Evolutionary conservation across 495 filamentous ascomycete species (phyloP), one percentile per base, ranked within the genome.

Genomic region (Neurospora sp.): DNA sequence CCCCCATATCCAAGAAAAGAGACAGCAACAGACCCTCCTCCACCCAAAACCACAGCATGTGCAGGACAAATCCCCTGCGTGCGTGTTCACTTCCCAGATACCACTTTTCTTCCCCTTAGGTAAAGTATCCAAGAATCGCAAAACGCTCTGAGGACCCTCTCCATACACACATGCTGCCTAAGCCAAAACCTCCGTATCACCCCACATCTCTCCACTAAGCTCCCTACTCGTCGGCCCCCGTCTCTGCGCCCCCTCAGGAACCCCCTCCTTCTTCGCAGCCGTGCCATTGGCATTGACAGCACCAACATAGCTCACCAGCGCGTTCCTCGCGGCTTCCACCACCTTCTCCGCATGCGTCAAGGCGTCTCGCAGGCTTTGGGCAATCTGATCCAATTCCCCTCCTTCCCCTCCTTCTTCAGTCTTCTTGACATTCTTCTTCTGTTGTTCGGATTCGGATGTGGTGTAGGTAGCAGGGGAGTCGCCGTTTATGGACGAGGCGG

Each of bases 171-270:
- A 31, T 31, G 31, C 31, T 31, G 35, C 35, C 40, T 40, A 72
- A 68, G n/a, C 46, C 10, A 68, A 20, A 71, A 72, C 69, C 22
- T 70, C 59, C 71, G 85, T 87, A 84, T 87, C 85, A 46, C 85
- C 85, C 74, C 84, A 83, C 85, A 86, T 86, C 82, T 86, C 85
- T 46, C 85, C 86, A 73, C 81, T 83, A 78, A 88, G 65, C 70
- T 87, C 85, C 53, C 85, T 75, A 78, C 81, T 84, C 61, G 84
- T 85, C 69, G 81, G 79, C 38, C 84, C 83, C n/a, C 82, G 77
- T 35, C 81, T 77, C 65, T 72, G 74, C 35, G 79, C 53, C 3
- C 79, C 79, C 39, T 73, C 70, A 7, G 68, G 73, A 9, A 68
- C 70, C 40, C 12, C 40, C 31, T 61, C 37, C 68, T 39, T 44